A percentile compares a stretch with the other conserved stretches of the same genome.
phyloP scores from a whole-genome alignment of 257 asterid species.

The Datura wrightii region DNA sequence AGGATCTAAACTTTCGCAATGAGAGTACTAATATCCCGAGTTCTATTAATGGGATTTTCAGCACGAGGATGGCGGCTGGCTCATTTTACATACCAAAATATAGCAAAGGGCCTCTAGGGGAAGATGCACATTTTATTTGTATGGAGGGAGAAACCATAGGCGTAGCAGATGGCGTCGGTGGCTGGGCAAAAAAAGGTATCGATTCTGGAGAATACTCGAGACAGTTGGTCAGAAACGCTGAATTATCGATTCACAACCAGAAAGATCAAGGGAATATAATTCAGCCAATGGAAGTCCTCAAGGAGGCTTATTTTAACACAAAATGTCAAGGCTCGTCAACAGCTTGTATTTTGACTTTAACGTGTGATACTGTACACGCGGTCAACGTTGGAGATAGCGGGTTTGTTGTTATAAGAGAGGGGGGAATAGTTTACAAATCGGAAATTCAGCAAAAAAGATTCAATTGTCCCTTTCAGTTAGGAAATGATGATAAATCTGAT shows the following conservation, averaged over 20 bases:
- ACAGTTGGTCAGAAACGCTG: constrained; percentile 31
- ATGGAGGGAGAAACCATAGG: constrained; percentile 34
- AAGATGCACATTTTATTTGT: constrained; percentile 41
- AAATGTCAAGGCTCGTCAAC: constrained; percentile 38
- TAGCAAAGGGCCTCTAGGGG: constrained; percentile 38
- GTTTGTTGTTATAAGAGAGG: constrained; percentile 38
- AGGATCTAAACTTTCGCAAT: neutral
- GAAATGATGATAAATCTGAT: neutral
- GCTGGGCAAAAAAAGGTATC: constrained; percentile 34
- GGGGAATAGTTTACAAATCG: constrained; percentile 31
- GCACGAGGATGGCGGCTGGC: constrained; percentile 24
- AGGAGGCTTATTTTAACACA: constrained; percentile 30
- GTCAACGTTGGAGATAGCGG: constrained; percentile 48
- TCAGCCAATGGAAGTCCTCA: constrained; percentile 26
- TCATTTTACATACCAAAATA: constrained; percentile 39
- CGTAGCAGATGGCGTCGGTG: constrained; percentile 49
- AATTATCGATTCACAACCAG: neutral
- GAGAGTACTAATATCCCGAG: neutral
- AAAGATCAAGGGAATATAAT: neutral
- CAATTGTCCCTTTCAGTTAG: constrained; percentile 41
- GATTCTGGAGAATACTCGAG: constrained; percentile 45
- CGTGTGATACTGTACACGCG: constrained; percentile 30
- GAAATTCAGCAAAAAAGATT: constrained; percentile 31
- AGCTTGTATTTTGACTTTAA: constrained; percentile 37
- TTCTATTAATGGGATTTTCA: neutral